Evolutionary conservation across 1,139 yeast genomes (phyloP).

Genomic region (Hansenula anomala): DNA sequence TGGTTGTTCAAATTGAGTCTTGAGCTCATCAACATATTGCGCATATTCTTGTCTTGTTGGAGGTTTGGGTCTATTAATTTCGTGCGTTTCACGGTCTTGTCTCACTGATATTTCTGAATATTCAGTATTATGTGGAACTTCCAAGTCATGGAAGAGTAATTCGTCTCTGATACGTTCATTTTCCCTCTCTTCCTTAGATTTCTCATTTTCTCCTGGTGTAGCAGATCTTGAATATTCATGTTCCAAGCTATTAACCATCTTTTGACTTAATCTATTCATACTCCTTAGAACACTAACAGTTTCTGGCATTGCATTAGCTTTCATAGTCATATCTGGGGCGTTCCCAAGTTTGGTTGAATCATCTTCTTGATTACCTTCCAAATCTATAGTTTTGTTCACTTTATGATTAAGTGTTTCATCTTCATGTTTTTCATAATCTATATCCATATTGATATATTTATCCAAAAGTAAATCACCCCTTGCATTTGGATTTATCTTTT

Average conservation of each 20-base stretch:
- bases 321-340: constrained; percentile 87
- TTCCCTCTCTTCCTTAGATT: constrained; percentile 28
- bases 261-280: constrained; percentile 82
- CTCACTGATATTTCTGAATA: constrained; percentile 58
- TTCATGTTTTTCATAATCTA: constrained; percentile 37
- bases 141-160: constrained; percentile 58
- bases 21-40: constrained; percentile 22
- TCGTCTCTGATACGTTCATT: constrained; percentile 37
- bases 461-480: constrained; percentile 85
- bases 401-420: constrained; percentile 32
- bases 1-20: constrained; percentile 27
- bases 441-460: constrained; percentile 66
- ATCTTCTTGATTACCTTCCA: constrained; percentile 77
- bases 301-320: constrained; percentile 53
- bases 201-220: constrained; percentile 27
- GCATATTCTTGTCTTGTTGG: constrained; percentile 16
- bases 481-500: constrained; percentile 67
- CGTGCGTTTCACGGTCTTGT: constrained; percentile 11
- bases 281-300: constrained; percentile 74
- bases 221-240: constrained; percentile 32
- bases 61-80: neutral
- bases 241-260: constrained; percentile 63
- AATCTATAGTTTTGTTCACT: constrained; percentile 61
- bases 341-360: constrained; percentile 76
- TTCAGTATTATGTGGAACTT: constrained; percentile 42